Percentiles rank a stretch among this genome's conserved stretches.
These are phyloP conservation scores for Limtongia smithiae DNA, from an alignment of 805 yeast species.

Conservation along the genomic window DNA sequence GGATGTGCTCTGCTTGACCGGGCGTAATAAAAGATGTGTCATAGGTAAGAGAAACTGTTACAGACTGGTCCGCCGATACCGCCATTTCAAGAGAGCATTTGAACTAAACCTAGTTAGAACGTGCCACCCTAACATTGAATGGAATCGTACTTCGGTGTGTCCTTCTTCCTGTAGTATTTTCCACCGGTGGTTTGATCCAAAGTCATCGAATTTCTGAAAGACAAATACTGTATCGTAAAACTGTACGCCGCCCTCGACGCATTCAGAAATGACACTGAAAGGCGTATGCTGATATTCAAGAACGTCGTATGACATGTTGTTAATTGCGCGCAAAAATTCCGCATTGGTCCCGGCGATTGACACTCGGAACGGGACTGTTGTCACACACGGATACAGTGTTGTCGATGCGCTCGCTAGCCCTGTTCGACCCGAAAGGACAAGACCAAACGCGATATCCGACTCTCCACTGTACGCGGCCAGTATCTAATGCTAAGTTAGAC, in stretches of 20 bases:
- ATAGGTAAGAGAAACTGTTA: constrained; percentile 1
- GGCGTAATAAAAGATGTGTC: constrained; percentile 9
- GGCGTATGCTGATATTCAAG: constrained; percentile 27
- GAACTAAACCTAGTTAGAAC: constrained; percentile 1
- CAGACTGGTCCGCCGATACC: constrained; percentile 2
- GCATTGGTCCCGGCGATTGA: constrained; percentile 21
- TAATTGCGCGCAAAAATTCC: constrained; percentile 7
- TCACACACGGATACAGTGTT: constrained; percentile 26
- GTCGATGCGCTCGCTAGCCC: constrained; percentile 7
- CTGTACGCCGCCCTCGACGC: background rate
- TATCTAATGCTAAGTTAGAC: constrained; percentile 1
- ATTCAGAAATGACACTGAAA: constrained; percentile 5
- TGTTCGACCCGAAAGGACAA: constrained; percentile 27
- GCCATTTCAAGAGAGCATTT: constrained; percentile 24
- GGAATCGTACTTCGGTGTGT: constrained; percentile 12
- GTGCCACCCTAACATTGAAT: background rate
- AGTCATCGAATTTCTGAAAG: constrained; percentile 9
- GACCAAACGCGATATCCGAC: constrained; percentile 19
- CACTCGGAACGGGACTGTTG: constrained; percentile 26
- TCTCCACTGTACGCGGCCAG: constrained; percentile 26
- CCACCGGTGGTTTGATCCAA: background rate
- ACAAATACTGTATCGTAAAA: constrained; percentile 28
- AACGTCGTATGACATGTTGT: background rate
- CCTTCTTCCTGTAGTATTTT: constrained; percentile 10
- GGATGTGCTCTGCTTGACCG: constrained; percentile 19